Evolutionary conservation across 2,329 filamentous ascomycete species (phyloP).

Genomic region (Chalara sp.): DNA sequence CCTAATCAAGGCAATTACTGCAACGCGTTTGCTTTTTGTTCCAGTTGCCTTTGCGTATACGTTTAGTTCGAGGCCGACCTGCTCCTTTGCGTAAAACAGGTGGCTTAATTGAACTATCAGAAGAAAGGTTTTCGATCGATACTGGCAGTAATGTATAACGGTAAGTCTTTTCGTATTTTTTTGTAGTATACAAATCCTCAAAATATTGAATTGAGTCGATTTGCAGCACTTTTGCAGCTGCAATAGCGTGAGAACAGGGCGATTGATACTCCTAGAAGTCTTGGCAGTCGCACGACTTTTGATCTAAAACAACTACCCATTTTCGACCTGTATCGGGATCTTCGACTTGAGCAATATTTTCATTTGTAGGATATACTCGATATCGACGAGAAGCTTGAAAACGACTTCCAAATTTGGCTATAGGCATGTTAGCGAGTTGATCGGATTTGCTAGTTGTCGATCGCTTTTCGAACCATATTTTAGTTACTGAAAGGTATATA

Average conservation of each 20-base stretch:
- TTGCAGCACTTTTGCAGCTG: background rate
- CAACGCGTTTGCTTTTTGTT: background rate
- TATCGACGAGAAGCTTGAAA: background rate
- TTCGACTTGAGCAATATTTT: background rate
- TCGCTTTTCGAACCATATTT: background rate
- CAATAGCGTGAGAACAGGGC: background rate
- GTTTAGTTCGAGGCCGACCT: background rate
- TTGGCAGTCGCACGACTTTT: background rate
- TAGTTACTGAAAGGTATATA: background rate
- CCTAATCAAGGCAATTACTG: background rate
- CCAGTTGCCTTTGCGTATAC: background rate
- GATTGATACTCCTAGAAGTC: background rate
- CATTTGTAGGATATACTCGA: background rate
- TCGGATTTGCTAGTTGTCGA: background rate
- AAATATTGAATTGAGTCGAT: background rate
- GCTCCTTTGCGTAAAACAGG: background rate
- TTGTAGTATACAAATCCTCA: background rate
- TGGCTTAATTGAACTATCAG: background rate
- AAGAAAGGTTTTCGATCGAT: background rate
- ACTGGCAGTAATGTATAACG: background rate
- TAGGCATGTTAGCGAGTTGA: background rate
- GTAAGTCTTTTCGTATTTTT: background rate
- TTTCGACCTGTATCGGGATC: background rate
- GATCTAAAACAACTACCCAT: background rate
- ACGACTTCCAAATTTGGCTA: background rate